These are phyloP conservation scores for Metschnikowia similis DNA, from an alignment of 805 yeast genomes.

Conservation along the genomic window DNA sequence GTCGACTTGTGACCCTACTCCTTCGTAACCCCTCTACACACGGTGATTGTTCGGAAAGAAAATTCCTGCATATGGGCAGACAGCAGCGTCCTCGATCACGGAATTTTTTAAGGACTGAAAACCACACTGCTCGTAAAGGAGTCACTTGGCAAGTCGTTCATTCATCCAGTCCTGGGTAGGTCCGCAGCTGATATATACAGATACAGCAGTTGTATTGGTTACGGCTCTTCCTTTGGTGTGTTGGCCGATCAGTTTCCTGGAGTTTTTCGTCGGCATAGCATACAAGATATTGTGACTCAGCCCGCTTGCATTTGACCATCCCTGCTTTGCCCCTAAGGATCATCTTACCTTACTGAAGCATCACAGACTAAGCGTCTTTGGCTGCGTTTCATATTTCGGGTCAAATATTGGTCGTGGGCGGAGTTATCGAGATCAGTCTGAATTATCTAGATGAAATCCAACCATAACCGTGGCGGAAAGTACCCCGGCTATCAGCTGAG, in stretches of 20 bases:
- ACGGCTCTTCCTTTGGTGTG: background rate
- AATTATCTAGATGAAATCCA: slow-evolving; percentile 5
- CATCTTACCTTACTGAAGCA: background rate
- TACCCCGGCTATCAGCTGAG: slow-evolving; percentile 2
- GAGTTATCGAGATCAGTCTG: background rate
- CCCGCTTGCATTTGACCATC: background rate
- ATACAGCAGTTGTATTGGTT: background rate
- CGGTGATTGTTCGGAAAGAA: background rate
- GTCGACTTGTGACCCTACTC: background rate
- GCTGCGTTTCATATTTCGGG: background rate
- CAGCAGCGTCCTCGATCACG: slow-evolving; percentile 3
- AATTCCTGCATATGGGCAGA: background rate
- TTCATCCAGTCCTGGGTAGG: background rate
- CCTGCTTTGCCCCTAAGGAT: background rate
- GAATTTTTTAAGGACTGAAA: background rate
- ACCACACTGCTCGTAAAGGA: slow-evolving; percentile 2
- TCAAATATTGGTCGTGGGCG: background rate
- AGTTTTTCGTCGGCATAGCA: background rate
- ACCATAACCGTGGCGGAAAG: slow-evolving; percentile 10
- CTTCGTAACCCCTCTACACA: background rate
- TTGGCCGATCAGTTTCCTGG: background rate
- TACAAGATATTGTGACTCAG: background rate
- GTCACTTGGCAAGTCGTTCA: slow-evolving; percentile 2
- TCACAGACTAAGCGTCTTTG: background rate
- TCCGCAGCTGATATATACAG: background rate